Evolutionary conservation across 352 stramenopile species (phyloP).

Genomic region (Phytophthora capsici): DNA sequence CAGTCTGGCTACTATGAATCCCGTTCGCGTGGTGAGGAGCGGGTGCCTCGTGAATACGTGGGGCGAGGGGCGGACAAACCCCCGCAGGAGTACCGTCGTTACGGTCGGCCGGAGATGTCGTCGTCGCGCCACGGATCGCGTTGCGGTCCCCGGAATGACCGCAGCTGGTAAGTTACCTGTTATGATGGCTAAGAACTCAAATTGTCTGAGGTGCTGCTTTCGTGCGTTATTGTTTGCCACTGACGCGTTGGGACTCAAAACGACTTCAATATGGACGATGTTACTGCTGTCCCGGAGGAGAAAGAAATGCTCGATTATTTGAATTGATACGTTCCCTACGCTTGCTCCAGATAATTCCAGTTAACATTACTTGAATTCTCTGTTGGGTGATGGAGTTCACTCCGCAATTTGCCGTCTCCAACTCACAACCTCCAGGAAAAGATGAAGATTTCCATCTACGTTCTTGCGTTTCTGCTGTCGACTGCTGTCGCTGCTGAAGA

Average conservation of each 20-base stretch:
- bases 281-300: no score
- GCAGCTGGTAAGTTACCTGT: conserved; percentile 34
- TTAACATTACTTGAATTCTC: not conserved
- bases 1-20: conserved; percentile 24
- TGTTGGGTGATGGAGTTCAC: not conserved
- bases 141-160: conserved; percentile 30
- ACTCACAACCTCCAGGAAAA: not conserved
- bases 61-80: conserved; percentile 29
- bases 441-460: conserved; percentile 7
- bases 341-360: not conserved
- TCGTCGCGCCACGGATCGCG: conserved; percentile 36
- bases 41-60: conserved; percentile 28
- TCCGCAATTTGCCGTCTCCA: not conserved
- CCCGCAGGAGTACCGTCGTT: conserved; percentile 34
- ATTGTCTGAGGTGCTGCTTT: conserved; percentile 16
- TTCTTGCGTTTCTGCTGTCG: not conserved
- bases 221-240: conserved; percentile 1
- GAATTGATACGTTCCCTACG: not conserved
- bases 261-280: no score
- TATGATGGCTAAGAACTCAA: conserved; percentile 27
- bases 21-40: conserved; percentile 27
- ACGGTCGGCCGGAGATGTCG: conserved; percentile 34
- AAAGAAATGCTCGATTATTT: no score
- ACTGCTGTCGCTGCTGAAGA: not conserved
- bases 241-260: no score